phyloP scores from a whole-genome alignment of 2,329 filamentous ascomycete genomes.

The Aspergillus glaucus region DNA sequence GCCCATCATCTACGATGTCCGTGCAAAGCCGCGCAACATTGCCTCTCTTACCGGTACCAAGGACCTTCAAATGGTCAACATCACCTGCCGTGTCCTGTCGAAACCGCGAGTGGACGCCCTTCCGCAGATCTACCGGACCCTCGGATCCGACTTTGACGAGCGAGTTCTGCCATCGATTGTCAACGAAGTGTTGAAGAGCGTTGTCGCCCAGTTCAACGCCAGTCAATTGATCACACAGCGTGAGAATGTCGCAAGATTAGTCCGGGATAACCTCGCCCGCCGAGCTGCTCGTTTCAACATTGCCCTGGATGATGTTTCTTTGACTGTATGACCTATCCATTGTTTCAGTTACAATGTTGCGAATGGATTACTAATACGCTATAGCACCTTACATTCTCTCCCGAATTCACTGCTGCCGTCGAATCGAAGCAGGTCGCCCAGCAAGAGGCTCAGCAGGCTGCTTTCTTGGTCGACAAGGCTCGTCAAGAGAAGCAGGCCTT shows the following conservation, averaged over 20 bases:
- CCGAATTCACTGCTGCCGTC: conserved; percentile 63
- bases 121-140: conserved; percentile 93
- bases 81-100: conserved; percentile 97
- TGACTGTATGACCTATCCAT: conserved; percentile 62
- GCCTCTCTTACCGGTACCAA: conserved; percentile 97
- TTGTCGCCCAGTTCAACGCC: conserved; percentile 98
- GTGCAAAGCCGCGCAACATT: conserved; percentile 93
- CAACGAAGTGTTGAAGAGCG: conserved; percentile 97
- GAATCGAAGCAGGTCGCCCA: conserved; percentile 66
- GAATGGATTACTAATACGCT: conserved; percentile 5
- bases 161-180: conserved; percentile 94
- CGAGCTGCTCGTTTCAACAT: conserved; percentile 96
- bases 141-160: conserved; percentile 95
- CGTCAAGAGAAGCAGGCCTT: conserved; percentile 99
- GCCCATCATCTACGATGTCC: conserved; percentile 93
- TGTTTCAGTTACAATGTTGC: background rate
- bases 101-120: conserved; percentile 80
- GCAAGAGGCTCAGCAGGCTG: conserved; percentile 93
- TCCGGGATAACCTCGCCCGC: conserved; percentile 85
- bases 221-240: conserved; percentile 97
- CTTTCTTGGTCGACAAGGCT: conserved; percentile 97
- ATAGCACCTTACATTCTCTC: conserved; percentile 62
- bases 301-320: conserved; percentile 89
- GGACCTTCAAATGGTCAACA: conserved; percentile 99
- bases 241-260: conserved; percentile 88